These are phyloP conservation scores for Ochromonas danica DNA, from an alignment of 108 stramenopile genomes.

Conservation along the genomic window DNA sequence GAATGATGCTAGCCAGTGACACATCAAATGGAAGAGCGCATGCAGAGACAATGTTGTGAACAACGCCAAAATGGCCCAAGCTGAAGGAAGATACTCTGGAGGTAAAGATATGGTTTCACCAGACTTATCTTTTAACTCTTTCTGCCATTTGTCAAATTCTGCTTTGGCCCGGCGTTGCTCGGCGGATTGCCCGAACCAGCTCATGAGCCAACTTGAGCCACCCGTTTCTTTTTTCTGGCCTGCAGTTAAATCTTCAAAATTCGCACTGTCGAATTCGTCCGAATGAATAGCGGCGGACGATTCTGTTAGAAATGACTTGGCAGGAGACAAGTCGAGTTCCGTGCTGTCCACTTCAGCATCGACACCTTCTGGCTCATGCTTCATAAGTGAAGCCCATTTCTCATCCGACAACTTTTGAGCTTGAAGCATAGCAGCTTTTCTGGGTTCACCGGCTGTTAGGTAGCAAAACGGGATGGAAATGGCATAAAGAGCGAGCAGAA, in stretches of 20 bases:
- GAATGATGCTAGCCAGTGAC: constrained; percentile 11
- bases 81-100: constrained; percentile 21
- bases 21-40: constrained; percentile 11
- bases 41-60: not conserved
- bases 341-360: not conserved
- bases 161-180: constrained; percentile 2
- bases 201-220: not conserved
- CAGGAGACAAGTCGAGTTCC: not conserved
- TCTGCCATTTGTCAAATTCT: constrained; percentile 32
- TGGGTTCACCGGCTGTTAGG: constrained; percentile 23
- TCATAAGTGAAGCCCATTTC: not conserved
- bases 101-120: constrained; percentile 5
- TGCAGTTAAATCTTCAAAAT: not conserved
- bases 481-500: constrained; percentile 19
- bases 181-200: not conserved
- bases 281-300: not conserved
- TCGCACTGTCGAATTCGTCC: not conserved
- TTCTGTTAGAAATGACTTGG: not conserved
- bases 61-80: constrained; percentile 2
- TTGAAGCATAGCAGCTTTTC: not conserved
- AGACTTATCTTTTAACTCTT: constrained; percentile 22
- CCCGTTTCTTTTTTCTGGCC: not conserved
- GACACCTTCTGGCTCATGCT: not conserved
- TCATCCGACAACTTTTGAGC: constrained; percentile 25
- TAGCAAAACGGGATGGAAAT: constrained; percentile 22